Base-by-base conservation (phyloP, 179 eudicot species). In the Heliamphora pulchella region DNA sequence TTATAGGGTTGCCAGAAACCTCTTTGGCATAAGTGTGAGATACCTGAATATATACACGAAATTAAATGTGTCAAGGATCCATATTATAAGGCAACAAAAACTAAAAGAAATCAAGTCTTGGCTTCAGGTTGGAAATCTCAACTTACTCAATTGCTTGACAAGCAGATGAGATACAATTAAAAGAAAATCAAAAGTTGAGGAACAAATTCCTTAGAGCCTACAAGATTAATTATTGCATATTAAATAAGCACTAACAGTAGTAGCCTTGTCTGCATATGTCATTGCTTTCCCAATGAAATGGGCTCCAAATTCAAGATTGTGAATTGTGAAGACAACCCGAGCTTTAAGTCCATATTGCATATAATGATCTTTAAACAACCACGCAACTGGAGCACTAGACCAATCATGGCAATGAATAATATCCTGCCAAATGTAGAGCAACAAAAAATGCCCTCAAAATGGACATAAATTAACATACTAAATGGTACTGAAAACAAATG, bases 381-480 rank as follows among this genome's bases (percentile, higher is more conserved):
- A 91, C 2, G 99, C 86, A 83, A 96, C 99, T 57, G 99, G 98
- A 90, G 99, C 99, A 89, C 97, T 96, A 74, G 98, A 96, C 99
- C 99, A 96, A 84, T 96, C 99, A 82, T 96, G 99, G 83, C 98
- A 94, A 87, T 96, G 99, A 77, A 96, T 91, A 50, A 96, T 91
- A 87, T 94, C 99, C 99, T 96, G 94, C 67, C 64, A 79, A 71
- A 79, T 18, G 57, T 43, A 65, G 57, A 79, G 68, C 53, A 74
- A 55, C n/a, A 58, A 8, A 54, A 50, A 78, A 68, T 3, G 31
- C 59, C 71, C 20, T 43, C 41, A 81, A 13, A 62, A 63, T 39
- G 39, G n/a, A 8, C 47, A 8, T 43, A 51, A 39, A 3, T 43
- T 10, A 22, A 79, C 20, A 31, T 18, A 9, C 2, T 43, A 17